A percentile compares a stretch with the other conserved stretches of the same genome.
phyloP scores from a whole-genome alignment of 1,139 yeast genomes.

The Taiozyma sp. region DNA sequence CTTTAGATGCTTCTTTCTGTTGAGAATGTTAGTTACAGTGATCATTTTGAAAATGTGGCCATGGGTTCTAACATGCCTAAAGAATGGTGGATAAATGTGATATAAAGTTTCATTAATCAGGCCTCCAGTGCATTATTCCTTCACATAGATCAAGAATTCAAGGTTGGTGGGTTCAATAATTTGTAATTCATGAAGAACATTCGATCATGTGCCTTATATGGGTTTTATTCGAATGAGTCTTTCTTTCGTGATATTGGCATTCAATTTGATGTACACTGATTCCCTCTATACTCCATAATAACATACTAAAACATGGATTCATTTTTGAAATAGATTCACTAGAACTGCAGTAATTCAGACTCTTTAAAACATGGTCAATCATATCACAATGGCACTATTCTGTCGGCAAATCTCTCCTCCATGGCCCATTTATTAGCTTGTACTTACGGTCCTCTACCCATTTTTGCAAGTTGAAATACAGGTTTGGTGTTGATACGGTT shows the following conservation, averaged over 20 bases:
- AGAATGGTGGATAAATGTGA: background rate
- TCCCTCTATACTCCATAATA: background rate
- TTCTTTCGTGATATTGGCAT: too few species aligned
- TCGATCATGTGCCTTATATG: background rate
- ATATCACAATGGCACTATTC: background rate
- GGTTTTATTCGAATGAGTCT: too few species aligned
- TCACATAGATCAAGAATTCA: too few species aligned
- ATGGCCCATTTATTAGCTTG: background rate
- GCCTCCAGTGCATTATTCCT: too few species aligned
- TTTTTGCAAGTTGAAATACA: constrained; percentile 26
- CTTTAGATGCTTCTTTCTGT: constrained; percentile 85
- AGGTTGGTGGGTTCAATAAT: background rate
- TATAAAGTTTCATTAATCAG: background rate
- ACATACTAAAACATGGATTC: background rate
- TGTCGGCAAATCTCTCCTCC: background rate
- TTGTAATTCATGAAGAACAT: background rate
- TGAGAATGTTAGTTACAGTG: constrained; percentile 29
- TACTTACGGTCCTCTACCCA: constrained; percentile 89
- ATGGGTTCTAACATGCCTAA: background rate
- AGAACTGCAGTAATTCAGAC: background rate
- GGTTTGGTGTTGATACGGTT: background rate
- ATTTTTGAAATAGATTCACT: background rate
- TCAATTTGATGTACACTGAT: too few species aligned
- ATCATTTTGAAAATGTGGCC: background rate
- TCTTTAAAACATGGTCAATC: background rate